Percentiles rank a stretch among this genome's conserved stretches.
These are phyloP conservation scores for Quercus parvula DNA, from an alignment of 306 rosid genomes.

Conservation along the genomic window DNA sequence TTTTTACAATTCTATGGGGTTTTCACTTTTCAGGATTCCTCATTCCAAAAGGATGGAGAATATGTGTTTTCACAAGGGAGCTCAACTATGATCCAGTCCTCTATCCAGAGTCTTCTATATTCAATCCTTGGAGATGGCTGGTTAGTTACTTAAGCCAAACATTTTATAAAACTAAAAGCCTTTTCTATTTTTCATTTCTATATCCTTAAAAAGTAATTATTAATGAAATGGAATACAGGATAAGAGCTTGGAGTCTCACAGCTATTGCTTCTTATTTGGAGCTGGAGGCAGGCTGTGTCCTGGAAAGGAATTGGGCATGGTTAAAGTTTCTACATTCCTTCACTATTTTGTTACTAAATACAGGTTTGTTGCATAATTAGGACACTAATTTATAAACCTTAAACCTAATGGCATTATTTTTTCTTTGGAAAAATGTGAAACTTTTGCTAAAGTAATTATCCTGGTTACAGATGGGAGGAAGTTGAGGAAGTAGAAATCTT, in stretches of 20 bases:
- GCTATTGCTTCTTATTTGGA: conserved; percentile 60
- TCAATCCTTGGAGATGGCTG: conserved; percentile 82
- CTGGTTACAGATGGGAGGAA: conserved; percentile 60
- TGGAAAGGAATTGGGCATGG: conserved; percentile 70
- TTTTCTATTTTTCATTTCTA: not conserved
- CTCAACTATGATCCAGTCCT: conserved; percentile 54
- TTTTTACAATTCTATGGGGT: not conserved
- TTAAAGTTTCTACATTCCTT: conserved; percentile 58
- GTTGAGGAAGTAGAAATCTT: conserved; percentile 55
- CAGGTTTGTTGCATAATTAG: conserved; percentile 31
- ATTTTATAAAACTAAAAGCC: too few species aligned
- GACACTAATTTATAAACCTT: not conserved
- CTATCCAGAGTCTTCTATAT: conserved; percentile 60
- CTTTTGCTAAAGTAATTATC: not conserved
- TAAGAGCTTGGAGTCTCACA: conserved; percentile 51
- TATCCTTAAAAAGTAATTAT: not conserved
- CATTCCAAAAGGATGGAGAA: conserved; percentile 80
- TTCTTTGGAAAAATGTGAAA: not conserved
- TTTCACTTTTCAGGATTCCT: conserved; percentile 37
- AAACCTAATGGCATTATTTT: not conserved
- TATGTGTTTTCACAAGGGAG: conserved; percentile 70
- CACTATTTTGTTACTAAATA: conserved; percentile 69
- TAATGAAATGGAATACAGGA: conserved; percentile 36
- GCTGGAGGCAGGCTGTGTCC: conserved; percentile 67
- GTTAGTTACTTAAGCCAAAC: conserved; percentile 21